Evolutionary conservation across 805 yeast species (phyloP).

Genomic region (Kazachstania africana): DNA sequence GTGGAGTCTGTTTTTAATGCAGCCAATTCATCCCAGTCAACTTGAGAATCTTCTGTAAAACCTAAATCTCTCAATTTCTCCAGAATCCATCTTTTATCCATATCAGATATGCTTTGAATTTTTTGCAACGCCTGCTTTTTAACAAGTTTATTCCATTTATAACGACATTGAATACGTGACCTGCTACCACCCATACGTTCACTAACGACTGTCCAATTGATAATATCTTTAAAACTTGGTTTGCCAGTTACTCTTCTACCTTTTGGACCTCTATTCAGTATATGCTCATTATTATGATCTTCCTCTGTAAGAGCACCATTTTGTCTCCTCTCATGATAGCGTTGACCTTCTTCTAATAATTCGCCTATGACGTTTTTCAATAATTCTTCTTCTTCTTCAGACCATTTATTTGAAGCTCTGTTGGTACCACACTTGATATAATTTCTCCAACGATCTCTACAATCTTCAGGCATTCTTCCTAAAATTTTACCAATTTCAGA

Average conservation of each 20-base stretch:
- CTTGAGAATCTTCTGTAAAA: constrained; percentile 30
- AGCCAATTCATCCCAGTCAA: constrained; percentile 48
- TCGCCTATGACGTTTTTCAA: constrained; percentile 44
- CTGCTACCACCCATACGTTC: constrained; percentile 83
- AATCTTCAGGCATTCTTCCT: constrained; percentile 96
- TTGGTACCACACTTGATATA: constrained; percentile 83
- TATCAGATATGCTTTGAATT: constrained; percentile 32
- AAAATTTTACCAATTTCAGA: constrained; percentile 65
- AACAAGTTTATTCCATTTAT: constrained; percentile 81
- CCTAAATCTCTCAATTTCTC: constrained; percentile 35
- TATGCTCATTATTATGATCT: constrained; percentile 9
- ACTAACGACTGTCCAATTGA: constrained; percentile 88
- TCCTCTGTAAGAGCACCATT: constrained; percentile 8
- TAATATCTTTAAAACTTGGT: constrained; percentile 29
- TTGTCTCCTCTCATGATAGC: constrained; percentile 9
- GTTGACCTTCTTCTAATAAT: constrained; percentile 30
- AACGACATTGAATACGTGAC: constrained; percentile 88
- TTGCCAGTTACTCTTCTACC: constrained; percentile 14
- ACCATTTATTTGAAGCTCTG: constrained; percentile 74
- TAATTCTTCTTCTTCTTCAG: constrained; percentile 53
- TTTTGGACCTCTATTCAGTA: constrained; percentile 8
- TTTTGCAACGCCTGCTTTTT: constrained; percentile 43
- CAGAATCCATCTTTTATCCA: constrained; percentile 41
- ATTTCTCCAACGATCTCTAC: constrained; percentile 93
- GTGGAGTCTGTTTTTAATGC: constrained; percentile 30